Evolutionary conservation across 495 filamentous ascomycete genomes (phyloP).

Genomic region (Daldinia bambusicola): DNA sequence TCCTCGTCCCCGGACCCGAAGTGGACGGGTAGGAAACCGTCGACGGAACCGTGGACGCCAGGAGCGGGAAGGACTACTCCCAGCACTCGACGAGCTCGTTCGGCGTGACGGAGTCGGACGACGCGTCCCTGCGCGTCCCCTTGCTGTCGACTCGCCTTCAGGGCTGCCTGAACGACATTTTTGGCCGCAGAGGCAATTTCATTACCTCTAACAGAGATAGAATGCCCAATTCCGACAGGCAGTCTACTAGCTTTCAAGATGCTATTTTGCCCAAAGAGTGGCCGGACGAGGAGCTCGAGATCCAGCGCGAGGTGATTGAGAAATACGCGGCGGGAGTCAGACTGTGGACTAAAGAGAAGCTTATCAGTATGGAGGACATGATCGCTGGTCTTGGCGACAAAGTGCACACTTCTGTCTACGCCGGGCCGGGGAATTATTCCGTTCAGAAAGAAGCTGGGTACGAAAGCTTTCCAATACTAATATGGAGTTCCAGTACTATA

Average conservation of each 20-base stretch:
- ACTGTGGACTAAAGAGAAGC: constrained; percentile 30
- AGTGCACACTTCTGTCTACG: constrained; percentile 9
- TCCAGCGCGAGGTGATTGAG: constrained; percentile 29
- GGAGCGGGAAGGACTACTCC: too few relatives aligned
- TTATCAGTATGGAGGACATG: constrained; percentile 12
- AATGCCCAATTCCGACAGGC: not conserved
- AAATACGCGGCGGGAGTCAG: constrained; percentile 26
- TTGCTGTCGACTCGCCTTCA: too few relatives aligned
- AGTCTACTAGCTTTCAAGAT: not conserved
- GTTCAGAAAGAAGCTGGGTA: constrained; percentile 7
- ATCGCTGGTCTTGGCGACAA: not conserved
- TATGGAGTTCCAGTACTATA: too few relatives aligned
- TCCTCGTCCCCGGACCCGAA: not conserved
- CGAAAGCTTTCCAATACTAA: not conserved
- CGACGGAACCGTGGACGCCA: not conserved
- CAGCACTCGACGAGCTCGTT: not conserved
- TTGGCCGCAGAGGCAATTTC: too few relatives aligned
- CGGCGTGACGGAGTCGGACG: too few relatives aligned
- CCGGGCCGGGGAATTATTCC: not conserved
- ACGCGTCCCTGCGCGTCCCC: too few relatives aligned
- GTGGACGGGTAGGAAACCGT: not conserved
- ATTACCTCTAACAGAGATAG: too few relatives aligned
- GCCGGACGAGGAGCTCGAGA: constrained; percentile 27
- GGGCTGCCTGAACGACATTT: too few relatives aligned
- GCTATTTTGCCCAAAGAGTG: constrained; percentile 9